phyloP scores from a whole-genome alignment of 768 basidiomycete species.

The Austroboletus eburneus region DNA sequence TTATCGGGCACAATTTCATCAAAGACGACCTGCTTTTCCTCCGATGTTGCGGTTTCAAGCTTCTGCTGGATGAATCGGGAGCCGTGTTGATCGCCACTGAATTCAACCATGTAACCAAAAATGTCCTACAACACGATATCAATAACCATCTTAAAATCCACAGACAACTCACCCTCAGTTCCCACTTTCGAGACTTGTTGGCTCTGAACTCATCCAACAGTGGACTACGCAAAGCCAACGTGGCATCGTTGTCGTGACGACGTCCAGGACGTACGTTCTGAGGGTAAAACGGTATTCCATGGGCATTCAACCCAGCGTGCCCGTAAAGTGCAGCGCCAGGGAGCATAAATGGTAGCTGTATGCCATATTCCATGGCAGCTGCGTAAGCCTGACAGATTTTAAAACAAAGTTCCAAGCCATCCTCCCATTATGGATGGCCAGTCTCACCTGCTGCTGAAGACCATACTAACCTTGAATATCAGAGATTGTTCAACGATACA shows the following conservation, averaged over 20 bases:
- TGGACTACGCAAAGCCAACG: constrained; percentile 54
- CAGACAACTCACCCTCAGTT: constrained; percentile 55
- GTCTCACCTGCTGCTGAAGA: constrained; percentile 44
- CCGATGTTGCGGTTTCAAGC: constrained; percentile 68
- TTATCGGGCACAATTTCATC: constrained; percentile 83
- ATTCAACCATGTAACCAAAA: constrained; percentile 80
- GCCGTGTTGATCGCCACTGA: constrained; percentile 93
- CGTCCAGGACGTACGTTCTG: constrained; percentile 42
- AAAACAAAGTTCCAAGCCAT: background rate
- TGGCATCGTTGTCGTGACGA: constrained; percentile 38
- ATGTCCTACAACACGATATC: constrained; percentile 60
- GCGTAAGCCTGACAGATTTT: constrained; percentile 35
- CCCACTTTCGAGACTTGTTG: constrained; percentile 78
- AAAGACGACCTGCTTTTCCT: constrained; percentile 77
- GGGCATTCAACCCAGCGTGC: constrained; percentile 31
- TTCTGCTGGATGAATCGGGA: constrained; percentile 96
- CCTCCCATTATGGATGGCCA: constrained; percentile 7
- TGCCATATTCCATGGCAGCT: constrained; percentile 44
- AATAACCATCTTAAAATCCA: background rate
- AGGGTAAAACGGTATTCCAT: constrained; percentile 34
- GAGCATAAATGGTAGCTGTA: constrained; percentile 43
- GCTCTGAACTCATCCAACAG: constrained; percentile 82
- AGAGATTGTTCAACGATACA: constrained; percentile 7
- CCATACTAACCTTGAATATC: constrained; percentile 33
- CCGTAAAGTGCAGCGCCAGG: constrained; percentile 44